Percentiles rank a stretch among this genome's conserved stretches.
Evolutionary conservation across 2,329 filamentous ascomycete species (phyloP).

Genomic region (Aspergillus latus): DNA sequence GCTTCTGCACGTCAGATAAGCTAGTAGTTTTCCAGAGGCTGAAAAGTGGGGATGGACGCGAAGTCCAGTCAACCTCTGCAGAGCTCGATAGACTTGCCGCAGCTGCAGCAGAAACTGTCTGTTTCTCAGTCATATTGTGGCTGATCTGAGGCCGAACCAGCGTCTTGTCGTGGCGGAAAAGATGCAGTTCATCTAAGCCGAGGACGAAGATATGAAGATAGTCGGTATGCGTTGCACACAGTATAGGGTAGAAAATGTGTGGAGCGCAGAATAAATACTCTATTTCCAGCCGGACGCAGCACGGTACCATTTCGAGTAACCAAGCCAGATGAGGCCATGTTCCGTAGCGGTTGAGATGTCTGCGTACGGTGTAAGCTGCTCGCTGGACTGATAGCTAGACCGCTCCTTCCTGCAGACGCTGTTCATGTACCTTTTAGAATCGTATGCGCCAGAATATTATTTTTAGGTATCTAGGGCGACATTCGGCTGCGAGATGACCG

Average conservation of each 20-base stretch:
- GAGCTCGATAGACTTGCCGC: constrained; percentile 5
- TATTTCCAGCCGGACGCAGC: background rate
- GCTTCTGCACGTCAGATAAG: constrained; percentile 20
- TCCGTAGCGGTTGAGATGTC: background rate
- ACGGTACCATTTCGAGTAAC: background rate
- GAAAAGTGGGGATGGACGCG: constrained; percentile 14
- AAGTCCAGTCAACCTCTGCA: background rate
- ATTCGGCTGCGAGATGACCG: background rate
- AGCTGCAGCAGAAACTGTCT: constrained; percentile 10
- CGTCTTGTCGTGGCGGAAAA: background rate
- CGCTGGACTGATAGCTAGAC: background rate
- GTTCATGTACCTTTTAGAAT: background rate
- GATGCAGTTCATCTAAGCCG: background rate
- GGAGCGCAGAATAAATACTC: background rate
- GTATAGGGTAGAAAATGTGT: background rate
- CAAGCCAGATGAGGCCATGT: background rate
- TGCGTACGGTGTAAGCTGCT: background rate
- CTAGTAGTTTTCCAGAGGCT: constrained; percentile 19
- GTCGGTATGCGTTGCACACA: constrained; percentile 2
- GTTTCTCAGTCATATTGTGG: background rate
- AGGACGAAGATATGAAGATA: background rate
- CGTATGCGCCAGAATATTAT: background rate
- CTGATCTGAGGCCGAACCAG: background rate
- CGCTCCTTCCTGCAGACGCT: background rate
- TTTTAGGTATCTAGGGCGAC: background rate